A percentile compares a stretch with the other conserved stretches of the same genome.
Evolutionary conservation across 306 rosid species (phyloP).

Genomic region (Quillaja saponaria): DNA sequence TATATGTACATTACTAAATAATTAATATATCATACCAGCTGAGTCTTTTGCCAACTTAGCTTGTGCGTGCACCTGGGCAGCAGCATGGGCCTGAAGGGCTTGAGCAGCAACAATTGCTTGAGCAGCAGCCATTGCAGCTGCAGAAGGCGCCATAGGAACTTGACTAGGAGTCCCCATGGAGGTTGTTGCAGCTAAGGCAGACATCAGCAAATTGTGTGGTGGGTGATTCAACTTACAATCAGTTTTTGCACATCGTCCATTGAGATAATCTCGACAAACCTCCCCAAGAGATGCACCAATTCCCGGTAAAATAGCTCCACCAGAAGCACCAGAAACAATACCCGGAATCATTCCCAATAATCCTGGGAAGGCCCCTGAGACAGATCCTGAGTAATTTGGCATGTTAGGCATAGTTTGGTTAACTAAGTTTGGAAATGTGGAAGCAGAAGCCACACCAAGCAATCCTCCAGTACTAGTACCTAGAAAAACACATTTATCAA

Average conservation of each 20-base stretch:
- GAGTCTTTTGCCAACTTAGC: constrained; percentile 80
- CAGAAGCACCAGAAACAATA: constrained; percentile 83
- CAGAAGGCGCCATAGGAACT: constrained; percentile 99
- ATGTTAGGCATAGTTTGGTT: constrained; percentile 99
- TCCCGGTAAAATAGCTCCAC: constrained; percentile 97
- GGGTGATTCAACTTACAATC: constrained; percentile 97
- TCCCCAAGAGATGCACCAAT: constrained; percentile 95
- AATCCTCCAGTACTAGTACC: constrained; percentile 78
- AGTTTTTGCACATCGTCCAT: constrained; percentile 86
- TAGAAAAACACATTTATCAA: constrained; percentile 38
- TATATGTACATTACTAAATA: neutral
- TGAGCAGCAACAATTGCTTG: constrained; percentile 99
- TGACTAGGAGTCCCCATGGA: constrained; percentile 90
- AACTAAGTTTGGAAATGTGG: constrained; percentile 75
- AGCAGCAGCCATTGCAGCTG: constrained; percentile 99
- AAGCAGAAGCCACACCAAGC: constrained; percentile 79
- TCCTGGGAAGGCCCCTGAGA: constrained; percentile 97
- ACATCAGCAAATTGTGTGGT: constrained; percentile 91
- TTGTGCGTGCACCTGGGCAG: constrained; percentile 87
- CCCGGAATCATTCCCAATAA: constrained; percentile 98
- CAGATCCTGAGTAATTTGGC: constrained; percentile 98
- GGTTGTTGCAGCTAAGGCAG: constrained; percentile 95
- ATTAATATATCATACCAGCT: constrained; percentile 54
- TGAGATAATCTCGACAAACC: constrained; percentile 92
- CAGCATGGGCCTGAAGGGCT: constrained; percentile 99